These are phyloP conservation scores for Phytophthora melonis DNA, from an alignment of 352 stramenopile species.

Conservation along the genomic window DNA sequence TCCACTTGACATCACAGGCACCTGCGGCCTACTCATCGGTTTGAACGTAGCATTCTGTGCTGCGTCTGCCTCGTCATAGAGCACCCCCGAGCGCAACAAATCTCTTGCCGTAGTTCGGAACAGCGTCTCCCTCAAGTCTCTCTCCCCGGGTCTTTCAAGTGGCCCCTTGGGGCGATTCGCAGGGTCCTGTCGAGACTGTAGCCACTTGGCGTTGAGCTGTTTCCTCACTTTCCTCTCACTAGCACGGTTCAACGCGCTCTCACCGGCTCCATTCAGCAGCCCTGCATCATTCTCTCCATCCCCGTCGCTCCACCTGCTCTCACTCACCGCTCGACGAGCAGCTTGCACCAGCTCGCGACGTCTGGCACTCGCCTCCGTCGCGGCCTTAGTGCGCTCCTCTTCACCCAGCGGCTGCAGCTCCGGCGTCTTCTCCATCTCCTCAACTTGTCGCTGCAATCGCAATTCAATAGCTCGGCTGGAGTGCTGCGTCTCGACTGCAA, in stretches of 20 bases:
- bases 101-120: constrained; percentile 44
- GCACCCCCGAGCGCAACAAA: constrained; percentile 45
- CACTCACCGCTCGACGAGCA: constrained; percentile 20
- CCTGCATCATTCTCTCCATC: constrained; percentile 16
- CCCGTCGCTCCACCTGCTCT: constrained; percentile 23
- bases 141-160: constrained; percentile 61
- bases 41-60: constrained; percentile 35
- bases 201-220: constrained; percentile 71
- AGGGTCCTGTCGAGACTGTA: constrained; percentile 60
- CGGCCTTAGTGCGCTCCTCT: constrained; percentile 51
- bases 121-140: constrained; percentile 56
- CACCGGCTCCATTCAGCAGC: constrained; percentile 8
- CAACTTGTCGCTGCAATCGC: constrained; percentile 32
- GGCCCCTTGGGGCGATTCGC: constrained; percentile 56
- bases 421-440: constrained; percentile 19
- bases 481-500: constrained; percentile 44
- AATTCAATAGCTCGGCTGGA: constrained; percentile 57
- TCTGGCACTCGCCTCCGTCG: constrained; percentile 60
- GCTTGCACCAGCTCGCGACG: constrained; percentile 32
- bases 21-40: constrained; percentile 15
- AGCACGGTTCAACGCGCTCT: constrained; percentile 48
- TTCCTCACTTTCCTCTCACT: constrained; percentile 71
- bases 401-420: constrained; percentile 34
- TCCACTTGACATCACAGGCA: constrained; percentile 47
- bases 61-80: constrained; percentile 55